Evolutionary conservation across 1,284 basidiomycete genomes (phyloP).

Genomic region (Moesziomyces sp.): DNA sequence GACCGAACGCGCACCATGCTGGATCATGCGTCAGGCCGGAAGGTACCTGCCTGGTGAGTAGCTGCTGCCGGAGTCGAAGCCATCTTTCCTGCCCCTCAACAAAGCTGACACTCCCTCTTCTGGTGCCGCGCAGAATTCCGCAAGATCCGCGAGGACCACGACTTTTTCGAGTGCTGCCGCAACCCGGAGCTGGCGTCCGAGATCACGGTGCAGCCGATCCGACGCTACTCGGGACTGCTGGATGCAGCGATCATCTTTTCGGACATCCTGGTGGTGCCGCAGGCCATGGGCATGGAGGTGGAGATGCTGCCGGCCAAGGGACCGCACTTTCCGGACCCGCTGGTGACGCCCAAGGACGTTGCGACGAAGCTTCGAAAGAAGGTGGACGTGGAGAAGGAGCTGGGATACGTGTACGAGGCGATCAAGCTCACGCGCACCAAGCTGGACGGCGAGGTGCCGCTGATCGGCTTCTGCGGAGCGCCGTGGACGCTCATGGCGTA

Average conservation of each 20-base stretch:
- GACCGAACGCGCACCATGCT: slow-evolving; percentile 92
- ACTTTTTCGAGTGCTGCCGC: slow-evolving; percentile 67
- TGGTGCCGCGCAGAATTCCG: slow-evolving; percentile 54
- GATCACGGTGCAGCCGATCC: slow-evolving; percentile 66
- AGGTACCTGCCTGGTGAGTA: slow-evolving; percentile 88
- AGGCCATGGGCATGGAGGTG: slow-evolving; percentile 67
- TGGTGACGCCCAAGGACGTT: slow-evolving; percentile 62
- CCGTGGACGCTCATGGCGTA: slow-evolving; percentile 68
- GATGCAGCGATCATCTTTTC: slow-evolving; percentile 68
- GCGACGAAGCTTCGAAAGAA: slow-evolving; percentile 58
- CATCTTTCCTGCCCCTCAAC: background rate
- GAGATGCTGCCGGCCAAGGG: slow-evolving; percentile 66
- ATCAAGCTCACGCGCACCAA: slow-evolving; percentile 61
- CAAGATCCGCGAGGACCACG: slow-evolving; percentile 63
- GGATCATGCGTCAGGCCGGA: slow-evolving; percentile 99
- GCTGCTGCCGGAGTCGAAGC: background rate
- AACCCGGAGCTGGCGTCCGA: slow-evolving; percentile 64
- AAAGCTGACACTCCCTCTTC: too few relatives aligned
- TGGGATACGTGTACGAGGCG: slow-evolving; percentile 66
- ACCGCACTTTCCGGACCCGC: slow-evolving; percentile 63
- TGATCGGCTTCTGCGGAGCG: slow-evolving; percentile 67
- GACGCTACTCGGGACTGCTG: slow-evolving; percentile 63
- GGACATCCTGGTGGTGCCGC: slow-evolving; percentile 67
- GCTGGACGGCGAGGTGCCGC: slow-evolving; percentile 65
- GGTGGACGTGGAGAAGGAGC: slow-evolving; percentile 66